These are phyloP conservation scores for Artomyces pyxidatus DNA, from an alignment of 768 basidiomycete species.

Conservation along the genomic window DNA sequence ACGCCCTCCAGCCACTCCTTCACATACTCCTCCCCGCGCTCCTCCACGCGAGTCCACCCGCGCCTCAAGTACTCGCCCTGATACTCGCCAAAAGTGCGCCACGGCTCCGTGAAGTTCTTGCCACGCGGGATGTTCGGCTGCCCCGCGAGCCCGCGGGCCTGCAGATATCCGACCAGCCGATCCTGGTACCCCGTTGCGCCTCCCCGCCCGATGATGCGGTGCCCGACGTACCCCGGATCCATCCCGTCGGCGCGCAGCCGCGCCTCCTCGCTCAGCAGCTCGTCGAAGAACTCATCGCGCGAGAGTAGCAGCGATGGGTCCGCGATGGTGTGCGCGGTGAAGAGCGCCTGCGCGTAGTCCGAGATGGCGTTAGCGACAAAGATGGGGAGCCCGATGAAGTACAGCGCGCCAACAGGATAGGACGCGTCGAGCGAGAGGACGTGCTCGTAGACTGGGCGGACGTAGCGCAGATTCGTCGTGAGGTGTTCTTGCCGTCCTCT, in stretches of 20 bases:
- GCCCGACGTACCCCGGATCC: conserved; percentile 44
- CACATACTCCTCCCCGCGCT: conserved; percentile 25
- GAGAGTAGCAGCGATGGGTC: conserved; percentile 33
- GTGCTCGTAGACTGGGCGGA: conserved; percentile 47
- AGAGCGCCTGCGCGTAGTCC: conserved; percentile 42
- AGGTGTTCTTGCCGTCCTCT: conserved; percentile 17
- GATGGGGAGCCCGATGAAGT: conserved; percentile 47
- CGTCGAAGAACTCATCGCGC: conserved; percentile 26
- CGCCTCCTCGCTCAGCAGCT: conserved; percentile 35
- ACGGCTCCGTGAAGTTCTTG: conserved; percentile 39
- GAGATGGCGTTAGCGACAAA: conserved; percentile 40
- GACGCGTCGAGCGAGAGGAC: conserved; percentile 42
- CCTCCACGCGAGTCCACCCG: conserved; percentile 39
- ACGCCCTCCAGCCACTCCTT: conserved; percentile 39
- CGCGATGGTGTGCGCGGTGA: conserved; percentile 36
- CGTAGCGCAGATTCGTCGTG: conserved; percentile 42
- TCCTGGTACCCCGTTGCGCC: conserved; percentile 27
- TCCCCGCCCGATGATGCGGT: conserved; percentile 29
- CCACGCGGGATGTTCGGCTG: conserved; percentile 30
- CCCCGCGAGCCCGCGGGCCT: conserved; percentile 11
- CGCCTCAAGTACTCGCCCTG: conserved; percentile 30
- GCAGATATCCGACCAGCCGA: conserved; percentile 21
- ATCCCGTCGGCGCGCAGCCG: conserved; percentile 31
- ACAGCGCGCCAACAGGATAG: conserved; percentile 42
- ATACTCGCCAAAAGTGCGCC: conserved; percentile 32